Evolutionary conservation across 164 flowering plant species (phyloP).

Genomic region (Nymphaea colorata): DNA sequence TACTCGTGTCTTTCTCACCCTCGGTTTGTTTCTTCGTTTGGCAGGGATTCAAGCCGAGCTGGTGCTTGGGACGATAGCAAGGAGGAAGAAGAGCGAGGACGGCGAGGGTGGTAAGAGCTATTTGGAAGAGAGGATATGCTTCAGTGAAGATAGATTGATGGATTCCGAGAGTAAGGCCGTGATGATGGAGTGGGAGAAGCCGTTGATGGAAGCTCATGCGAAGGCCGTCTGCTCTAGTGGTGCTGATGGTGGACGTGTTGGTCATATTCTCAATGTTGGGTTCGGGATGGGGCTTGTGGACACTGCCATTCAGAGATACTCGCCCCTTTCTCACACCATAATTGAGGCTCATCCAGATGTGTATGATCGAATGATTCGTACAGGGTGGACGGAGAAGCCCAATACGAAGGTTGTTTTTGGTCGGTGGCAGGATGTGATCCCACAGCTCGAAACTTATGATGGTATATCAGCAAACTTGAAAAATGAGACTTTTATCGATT

Average conservation of each 20-base stretch:
- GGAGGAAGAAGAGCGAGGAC: slow-evolving; percentile 29
- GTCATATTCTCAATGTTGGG: slow-evolving; percentile 70
- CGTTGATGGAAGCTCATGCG: slow-evolving; percentile 96
- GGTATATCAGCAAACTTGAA: slow-evolving; percentile 24
- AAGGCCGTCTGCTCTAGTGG: slow-evolving; percentile 62
- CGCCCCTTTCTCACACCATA: slow-evolving; percentile 60
- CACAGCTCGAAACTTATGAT: slow-evolving; percentile 79
- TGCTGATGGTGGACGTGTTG: slow-evolving; percentile 24
- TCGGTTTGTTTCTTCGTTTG: not conserved
- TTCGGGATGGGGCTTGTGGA: slow-evolving; percentile 99
- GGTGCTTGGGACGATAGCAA: slow-evolving; percentile 76
- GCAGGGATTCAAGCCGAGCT: slow-evolving; percentile 86
- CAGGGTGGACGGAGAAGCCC: slow-evolving; percentile 84
- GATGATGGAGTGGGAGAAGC: slow-evolving; percentile 99
- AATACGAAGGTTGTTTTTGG: slow-evolving; percentile 82
- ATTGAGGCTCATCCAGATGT: slow-evolving; percentile 92
- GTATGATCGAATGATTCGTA: slow-evolving; percentile 64
- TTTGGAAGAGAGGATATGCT: slow-evolving; percentile 76
- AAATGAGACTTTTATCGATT: too few species aligned
- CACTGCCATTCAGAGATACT: slow-evolving; percentile 76
- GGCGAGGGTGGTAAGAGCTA: slow-evolving; percentile 29
- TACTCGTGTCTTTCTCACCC: not conserved
- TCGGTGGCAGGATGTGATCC: slow-evolving; percentile 94
- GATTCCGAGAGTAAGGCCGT: slow-evolving; percentile 73
- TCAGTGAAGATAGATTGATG: slow-evolving; percentile 89